phyloP scores from a whole-genome alignment of 352 stramenopile genomes.

The Globisporangium recalcitrans region DNA sequence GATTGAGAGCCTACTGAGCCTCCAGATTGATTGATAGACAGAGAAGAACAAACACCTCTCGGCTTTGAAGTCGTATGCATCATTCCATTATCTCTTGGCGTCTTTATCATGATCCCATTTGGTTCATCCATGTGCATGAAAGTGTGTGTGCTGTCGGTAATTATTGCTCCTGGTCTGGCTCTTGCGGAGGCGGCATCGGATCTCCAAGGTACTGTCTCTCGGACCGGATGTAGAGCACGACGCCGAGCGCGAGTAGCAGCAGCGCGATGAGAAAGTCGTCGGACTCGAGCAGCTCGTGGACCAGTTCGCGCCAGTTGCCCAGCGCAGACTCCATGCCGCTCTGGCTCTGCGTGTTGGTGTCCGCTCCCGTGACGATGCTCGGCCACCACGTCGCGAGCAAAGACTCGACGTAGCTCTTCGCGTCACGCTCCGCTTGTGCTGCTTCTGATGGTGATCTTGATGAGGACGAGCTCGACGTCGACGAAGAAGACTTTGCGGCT shows the following conservation, averaged over 20 bases:
- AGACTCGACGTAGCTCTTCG: conserved; percentile 18
- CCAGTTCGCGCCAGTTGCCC: conserved; percentile 30
- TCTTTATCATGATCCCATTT: conserved; percentile 5
- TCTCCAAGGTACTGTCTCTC: conserved; percentile 54
- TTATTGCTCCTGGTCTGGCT: conserved; percentile 10
- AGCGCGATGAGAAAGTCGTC: conserved; percentile 65
- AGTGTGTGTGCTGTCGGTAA: neutral
- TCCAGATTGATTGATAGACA: neutral
- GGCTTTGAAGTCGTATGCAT: neutral
- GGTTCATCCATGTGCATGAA: neutral
- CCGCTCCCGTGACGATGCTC: conserved; percentile 15
- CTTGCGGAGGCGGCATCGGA: conserved; percentile 15
- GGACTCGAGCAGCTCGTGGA: conserved; percentile 26
- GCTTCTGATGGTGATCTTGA: neutral
- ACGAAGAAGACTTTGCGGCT: neutral
- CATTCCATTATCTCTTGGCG: neutral
- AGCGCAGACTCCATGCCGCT: neutral
- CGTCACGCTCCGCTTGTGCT: neutral
- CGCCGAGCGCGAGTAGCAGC: conserved; percentile 50
- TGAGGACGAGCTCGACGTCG: neutral
- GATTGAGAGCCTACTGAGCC: conserved; percentile 1
- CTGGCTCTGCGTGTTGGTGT: conserved; percentile 8
- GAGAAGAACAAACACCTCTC: neutral
- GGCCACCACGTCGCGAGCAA: conserved; percentile 35
- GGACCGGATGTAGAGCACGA: conserved; percentile 75